phyloP scores from a whole-genome alignment of 768 basidiomycete species.

The Psilocybe azurescens region DNA sequence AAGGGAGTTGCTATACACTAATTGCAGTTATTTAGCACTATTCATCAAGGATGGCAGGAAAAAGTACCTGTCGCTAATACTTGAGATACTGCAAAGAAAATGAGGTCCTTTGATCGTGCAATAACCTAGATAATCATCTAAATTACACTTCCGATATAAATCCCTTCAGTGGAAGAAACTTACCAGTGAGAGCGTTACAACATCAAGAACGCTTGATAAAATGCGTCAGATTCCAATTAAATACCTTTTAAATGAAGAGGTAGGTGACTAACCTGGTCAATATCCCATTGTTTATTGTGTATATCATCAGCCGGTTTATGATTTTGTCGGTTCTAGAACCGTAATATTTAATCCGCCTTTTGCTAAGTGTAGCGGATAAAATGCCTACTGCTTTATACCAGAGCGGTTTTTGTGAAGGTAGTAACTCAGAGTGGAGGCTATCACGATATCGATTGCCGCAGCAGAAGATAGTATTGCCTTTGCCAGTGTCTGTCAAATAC shows the following conservation, averaged over 20 bases:
- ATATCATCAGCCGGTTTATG: conserved; percentile 1
- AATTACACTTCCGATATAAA: not conserved
- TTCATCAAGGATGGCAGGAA: too few relatives aligned
- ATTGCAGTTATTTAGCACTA: not conserved
- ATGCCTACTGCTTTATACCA: conserved; percentile 1
- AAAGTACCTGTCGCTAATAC: conserved; percentile 3
- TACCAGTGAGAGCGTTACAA: too few relatives aligned
- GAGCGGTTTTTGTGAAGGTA: conserved; percentile 6
- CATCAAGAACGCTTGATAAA: too few relatives aligned
- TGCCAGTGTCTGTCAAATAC: not conserved
- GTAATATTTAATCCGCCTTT: not conserved
- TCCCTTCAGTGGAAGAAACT: too few relatives aligned
- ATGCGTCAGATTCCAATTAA: too few relatives aligned
- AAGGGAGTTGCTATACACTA: conserved; percentile 12
- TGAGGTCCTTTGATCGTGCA: not conserved
- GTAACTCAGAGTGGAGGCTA: not conserved
- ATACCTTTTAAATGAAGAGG: too few relatives aligned
- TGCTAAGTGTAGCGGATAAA: not conserved
- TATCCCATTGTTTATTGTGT: conserved; percentile 1
- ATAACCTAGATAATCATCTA: conserved; percentile 1
- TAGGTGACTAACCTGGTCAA: not conserved
- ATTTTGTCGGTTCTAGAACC: not conserved
- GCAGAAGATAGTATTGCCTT: conserved; percentile 1
- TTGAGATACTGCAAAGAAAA: conserved; percentile 7
- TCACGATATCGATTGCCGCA: not conserved